phyloP scores from a whole-genome alignment of 495 filamentous ascomycete species.

The Daldinia decipiens region DNA sequence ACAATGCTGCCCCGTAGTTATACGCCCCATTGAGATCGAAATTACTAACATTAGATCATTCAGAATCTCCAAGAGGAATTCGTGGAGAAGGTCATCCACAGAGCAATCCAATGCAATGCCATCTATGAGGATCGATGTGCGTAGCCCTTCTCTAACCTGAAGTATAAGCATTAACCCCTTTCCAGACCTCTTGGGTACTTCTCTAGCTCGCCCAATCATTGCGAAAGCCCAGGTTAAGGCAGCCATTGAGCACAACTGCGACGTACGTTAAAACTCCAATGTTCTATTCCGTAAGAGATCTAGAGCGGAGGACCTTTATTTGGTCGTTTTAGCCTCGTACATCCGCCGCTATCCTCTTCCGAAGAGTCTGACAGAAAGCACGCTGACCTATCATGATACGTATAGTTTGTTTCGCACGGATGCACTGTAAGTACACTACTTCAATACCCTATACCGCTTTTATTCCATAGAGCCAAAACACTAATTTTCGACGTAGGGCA shows the following conservation, averaged over 20 bases:
- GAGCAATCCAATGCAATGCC: conserved; percentile 86
- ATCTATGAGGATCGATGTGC: conserved; percentile 49
- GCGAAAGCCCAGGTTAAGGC: conserved; percentile 52
- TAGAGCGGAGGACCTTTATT: neutral
- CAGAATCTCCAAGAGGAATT: conserved; percentile 79
- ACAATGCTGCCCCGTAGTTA: neutral
- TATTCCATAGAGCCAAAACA: neutral
- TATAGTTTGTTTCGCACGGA: conserved; percentile 7
- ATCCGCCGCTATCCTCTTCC: neutral
- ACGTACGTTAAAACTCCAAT: conserved; percentile 1
- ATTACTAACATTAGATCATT: conserved; percentile 45
- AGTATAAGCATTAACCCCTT: neutral
- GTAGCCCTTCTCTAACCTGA: neutral
- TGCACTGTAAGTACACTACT: neutral
- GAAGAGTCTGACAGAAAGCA: neutral
- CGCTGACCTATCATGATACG: neutral
- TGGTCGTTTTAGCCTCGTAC: too few relatives aligned
- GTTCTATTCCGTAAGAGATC: neutral
- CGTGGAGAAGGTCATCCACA: conserved; percentile 87
- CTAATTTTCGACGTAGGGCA: neutral
- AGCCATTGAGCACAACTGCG: conserved; percentile 1
- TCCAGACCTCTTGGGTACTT: conserved; percentile 84
- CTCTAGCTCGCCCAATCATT: conserved; percentile 88
- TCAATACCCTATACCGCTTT: neutral
- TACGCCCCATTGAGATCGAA: neutral